Conservation (phyloP, 441 rosid species). For the Gossypium schwendimanii region DNA sequence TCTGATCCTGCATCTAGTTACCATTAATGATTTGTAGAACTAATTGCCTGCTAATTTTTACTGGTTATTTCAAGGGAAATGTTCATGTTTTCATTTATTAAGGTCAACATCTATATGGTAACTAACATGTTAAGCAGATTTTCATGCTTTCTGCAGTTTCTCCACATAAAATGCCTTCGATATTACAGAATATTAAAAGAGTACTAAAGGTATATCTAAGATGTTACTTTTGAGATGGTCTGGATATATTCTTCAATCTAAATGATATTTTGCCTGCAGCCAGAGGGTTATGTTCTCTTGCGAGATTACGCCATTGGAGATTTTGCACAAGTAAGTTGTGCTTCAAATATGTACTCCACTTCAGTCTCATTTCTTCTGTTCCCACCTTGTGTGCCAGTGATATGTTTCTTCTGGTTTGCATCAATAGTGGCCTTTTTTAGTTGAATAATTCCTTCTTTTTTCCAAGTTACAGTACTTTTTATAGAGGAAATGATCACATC, state of each 20-base stretch:
- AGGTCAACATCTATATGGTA: background rate
- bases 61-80: background rate
- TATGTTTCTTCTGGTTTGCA: background rate
- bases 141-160: constrained; percentile 37
- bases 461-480: background rate
- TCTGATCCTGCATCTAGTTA: background rate
- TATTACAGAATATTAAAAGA: background rate
- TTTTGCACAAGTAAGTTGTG: constrained; percentile 29
- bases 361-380: background rate
- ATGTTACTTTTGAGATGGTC: background rate
- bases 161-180: constrained; percentile 25
- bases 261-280: constrained; percentile 21
- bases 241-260: background rate
- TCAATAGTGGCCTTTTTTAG: background rate
- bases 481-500: background rate
- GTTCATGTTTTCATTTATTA: background rate
- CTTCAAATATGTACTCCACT: background rate
- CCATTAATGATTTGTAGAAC: background rate
- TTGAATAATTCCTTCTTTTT: background rate
- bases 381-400: background rate
- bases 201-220: constrained; percentile 26
- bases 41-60: background rate
- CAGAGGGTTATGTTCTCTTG: constrained; percentile 28
- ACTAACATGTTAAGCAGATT: constrained; percentile 24
- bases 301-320: constrained; percentile 33